Evolutionary conservation across 148 eudicot species (phyloP).

Genomic region (Heliamphora exappendiculata): DNA sequence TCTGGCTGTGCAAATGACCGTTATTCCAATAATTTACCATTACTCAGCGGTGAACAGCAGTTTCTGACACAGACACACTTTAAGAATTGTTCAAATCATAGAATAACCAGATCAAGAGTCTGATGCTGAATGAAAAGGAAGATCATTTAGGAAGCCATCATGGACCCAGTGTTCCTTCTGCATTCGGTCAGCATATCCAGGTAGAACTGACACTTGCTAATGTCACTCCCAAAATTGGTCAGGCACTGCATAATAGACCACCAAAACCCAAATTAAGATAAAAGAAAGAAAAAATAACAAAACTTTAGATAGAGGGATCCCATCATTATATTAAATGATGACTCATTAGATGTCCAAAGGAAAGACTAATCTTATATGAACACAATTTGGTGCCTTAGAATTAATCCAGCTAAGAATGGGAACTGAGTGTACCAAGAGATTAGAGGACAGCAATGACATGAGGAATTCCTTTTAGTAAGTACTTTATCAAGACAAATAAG

Average conservation of each 20-base stretch:
- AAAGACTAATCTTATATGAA: not conserved
- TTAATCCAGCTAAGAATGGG: no score
- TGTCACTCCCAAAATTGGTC: conserved; percentile 56
- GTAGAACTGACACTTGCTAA: conserved; percentile 86
- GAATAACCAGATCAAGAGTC: not conserved
- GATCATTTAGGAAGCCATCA: conserved; percentile 29
- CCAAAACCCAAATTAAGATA: not conserved
- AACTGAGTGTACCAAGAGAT: no score
- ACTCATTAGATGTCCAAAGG: no score
- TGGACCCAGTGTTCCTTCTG: conserved; percentile 53
- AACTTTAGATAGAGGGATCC: no score
- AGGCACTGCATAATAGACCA: conserved; percentile 42
- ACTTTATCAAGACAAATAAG: no score
- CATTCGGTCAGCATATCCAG: conserved; percentile 81
- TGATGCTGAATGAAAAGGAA: not conserved
- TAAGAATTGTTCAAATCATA: not conserved
- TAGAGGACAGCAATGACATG: no score
- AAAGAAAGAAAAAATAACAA: not conserved
- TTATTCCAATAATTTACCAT: not conserved
- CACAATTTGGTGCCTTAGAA: no score
- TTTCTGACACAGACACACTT: not conserved
- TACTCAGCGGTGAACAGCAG: not conserved
- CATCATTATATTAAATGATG: no score
- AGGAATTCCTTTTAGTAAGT: no score
- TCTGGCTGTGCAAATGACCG: not conserved